A percentile compares a stretch with the other conserved stretches of the same genome.
phyloP scores from a whole-genome alignment of 1,284 basidiomycete species.

The Neotropicomus parvogracilis region DNA sequence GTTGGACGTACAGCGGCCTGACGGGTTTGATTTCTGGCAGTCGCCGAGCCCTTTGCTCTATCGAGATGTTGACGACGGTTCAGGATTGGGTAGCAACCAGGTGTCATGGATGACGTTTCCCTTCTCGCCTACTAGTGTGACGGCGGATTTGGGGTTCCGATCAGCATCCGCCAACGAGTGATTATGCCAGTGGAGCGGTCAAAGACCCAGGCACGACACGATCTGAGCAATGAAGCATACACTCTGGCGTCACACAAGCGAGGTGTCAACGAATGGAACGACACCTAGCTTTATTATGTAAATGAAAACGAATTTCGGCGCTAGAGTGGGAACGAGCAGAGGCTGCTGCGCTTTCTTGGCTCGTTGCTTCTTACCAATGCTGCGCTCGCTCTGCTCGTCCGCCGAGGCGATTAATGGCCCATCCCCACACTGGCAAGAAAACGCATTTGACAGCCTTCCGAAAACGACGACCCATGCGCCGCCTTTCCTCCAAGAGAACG shows the following conservation, averaged over 20 bases:
- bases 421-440: too few species aligned
- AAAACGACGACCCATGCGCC: slow-evolving; percentile 12
- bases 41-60: slow-evolving; percentile 9
- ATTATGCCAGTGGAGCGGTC: slow-evolving; percentile 5
- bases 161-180: slow-evolving; percentile 23
- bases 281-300: slow-evolving; percentile 12
- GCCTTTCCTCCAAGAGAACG: slow-evolving; percentile 26
- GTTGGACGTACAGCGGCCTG: slow-evolving; percentile 9
- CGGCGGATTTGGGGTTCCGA: slow-evolving; percentile 20
- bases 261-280: slow-evolving; percentile 5
- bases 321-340: slow-evolving; percentile 16
- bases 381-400: not conserved
- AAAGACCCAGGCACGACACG: not conserved
- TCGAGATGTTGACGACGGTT: slow-evolving; percentile 6
- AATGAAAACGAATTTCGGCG: slow-evolving; percentile 12
- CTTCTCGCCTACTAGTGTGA: slow-evolving; percentile 9
- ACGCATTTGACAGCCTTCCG: slow-evolving; percentile 15
- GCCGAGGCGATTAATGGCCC: too few species aligned
- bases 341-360: slow-evolving; percentile 4
- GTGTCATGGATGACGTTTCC: slow-evolving; percentile 14
- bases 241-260: not conserved
- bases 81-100: slow-evolving; percentile 11
- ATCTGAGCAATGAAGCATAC: slow-evolving; percentile 14
- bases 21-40: slow-evolving; percentile 11
- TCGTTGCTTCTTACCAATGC: slow-evolving; percentile 4